Base-by-base conservation (phyloP, 345 rosid genomes). In the Eucalyptus brandiana region DNA sequence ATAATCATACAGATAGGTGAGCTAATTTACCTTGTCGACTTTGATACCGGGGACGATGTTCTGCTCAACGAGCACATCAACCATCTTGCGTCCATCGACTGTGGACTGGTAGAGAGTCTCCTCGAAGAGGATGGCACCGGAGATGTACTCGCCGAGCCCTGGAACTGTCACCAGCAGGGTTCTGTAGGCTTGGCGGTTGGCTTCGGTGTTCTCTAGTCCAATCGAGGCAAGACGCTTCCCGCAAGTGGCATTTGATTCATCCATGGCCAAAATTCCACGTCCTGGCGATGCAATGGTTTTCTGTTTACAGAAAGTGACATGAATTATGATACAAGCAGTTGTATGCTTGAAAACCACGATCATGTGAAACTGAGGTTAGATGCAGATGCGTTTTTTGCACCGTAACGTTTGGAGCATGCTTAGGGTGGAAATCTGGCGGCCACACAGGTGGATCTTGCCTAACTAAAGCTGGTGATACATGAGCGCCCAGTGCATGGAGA, bases 61-160 rank as follows among this genome's bases (percentile, higher is more conserved):
- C 89, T 93, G 93, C 90, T 93, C 94, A 76, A 88, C 48, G 5
- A 93, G 91, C 37, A 91, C 91, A 42, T 92, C 88, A 12, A 90
- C 93, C 88, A 89, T 91, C 89, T 93, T 91, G 88, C 32, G 88
- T 24, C 93, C 92, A 51, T 91, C 93, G 13, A 49, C 56, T 19
- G 92, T 92, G 48, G 91, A 92, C 81, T 93, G 94, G 92, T 92
- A 92, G 51, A 92, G 93, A 16, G 92, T 92, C 90, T 91, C 93
- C 91, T 91, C 91, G 13, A 93, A 93, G 88, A 93, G 91, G 87
- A 93, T 93, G 89, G 93, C 93, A 34, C 92, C 93, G 1, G 93
- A 93, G 86, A 93, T 69, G 72, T 90, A 89, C 87, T 92, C 86
- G 24, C 93, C 93, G 16, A 90, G 88, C 9, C 92, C 93, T 7